Conservation (phyloP, 306 rosid genomes). For the Coriaria nepalensis region DNA sequence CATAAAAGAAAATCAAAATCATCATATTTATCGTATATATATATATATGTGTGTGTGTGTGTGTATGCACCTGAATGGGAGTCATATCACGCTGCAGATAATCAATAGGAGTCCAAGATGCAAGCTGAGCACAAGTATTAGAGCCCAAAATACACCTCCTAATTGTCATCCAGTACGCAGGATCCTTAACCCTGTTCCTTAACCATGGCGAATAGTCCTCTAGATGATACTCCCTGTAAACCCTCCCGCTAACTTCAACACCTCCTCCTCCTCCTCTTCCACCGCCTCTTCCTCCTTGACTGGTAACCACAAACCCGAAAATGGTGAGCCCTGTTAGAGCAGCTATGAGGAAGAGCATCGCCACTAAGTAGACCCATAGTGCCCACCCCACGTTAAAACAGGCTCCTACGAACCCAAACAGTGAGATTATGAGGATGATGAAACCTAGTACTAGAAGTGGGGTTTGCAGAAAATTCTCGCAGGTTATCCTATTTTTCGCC, state of each 20-base stretch:
- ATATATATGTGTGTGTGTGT: neutral
- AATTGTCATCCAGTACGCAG: slow-evolving; percentile 53
- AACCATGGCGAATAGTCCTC: slow-evolving; percentile 70
- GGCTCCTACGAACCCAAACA: slow-evolving; percentile 90
- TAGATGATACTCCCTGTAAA: slow-evolving; percentile 47
- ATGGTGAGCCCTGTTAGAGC: slow-evolving; percentile 49
- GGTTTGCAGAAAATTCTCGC: slow-evolving; percentile 70
- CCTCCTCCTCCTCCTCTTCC: slow-evolving; percentile 80
- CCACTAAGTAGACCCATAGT: slow-evolving; percentile 70
- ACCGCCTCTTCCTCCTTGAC: slow-evolving; percentile 59
- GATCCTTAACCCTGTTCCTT: slow-evolving; percentile 46
- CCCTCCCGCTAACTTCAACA: slow-evolving; percentile 51
- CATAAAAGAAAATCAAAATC: neutral
- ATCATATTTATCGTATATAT: neutral
- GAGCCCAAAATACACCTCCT: slow-evolving; percentile 74
- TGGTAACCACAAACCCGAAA: slow-evolving; percentile 68
- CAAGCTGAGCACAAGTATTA: slow-evolving; percentile 48
- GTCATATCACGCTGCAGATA: slow-evolving; percentile 60
- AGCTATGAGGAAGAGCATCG: slow-evolving; percentile 66
- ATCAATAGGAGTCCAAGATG: slow-evolving; percentile 61
- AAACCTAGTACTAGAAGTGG: slow-evolving; percentile 76
- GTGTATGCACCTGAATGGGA: slow-evolving; percentile 60
- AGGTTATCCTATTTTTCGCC: slow-evolving; percentile 75
- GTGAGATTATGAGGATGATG: slow-evolving; percentile 56
- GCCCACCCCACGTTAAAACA: slow-evolving; percentile 93